Evolutionary conservation across 495 filamentous ascomycete species (phyloP).

Genomic region (Bathelium albidoporum): DNA sequence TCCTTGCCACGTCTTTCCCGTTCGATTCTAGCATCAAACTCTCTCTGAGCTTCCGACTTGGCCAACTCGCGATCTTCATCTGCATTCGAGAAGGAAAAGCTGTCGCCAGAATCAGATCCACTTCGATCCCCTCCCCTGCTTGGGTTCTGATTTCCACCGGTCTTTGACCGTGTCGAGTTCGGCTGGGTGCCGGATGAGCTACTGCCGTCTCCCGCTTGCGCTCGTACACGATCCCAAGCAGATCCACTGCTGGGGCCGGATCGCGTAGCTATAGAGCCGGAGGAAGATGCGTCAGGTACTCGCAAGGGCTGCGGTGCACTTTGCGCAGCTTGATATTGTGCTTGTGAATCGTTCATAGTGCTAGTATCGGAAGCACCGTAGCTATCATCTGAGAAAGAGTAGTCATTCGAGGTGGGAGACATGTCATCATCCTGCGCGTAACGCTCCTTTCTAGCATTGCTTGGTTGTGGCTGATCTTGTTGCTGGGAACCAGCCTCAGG

Average conservation of each 20-base stretch:
- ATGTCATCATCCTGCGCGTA: constrained; percentile 11
- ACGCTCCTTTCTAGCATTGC: not conserved
- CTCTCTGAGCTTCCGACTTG: constrained; percentile 41
- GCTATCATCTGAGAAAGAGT: not conserved
- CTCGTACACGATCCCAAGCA: constrained; percentile 8
- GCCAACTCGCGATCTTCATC: constrained; percentile 34
- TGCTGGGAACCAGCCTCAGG: not conserved
- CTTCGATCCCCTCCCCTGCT: not conserved
- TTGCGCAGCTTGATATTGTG: not conserved
- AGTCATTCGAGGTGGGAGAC: constrained; percentile 16
- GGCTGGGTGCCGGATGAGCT: not conserved
- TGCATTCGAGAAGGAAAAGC: constrained; percentile 33
- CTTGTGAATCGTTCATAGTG: not conserved
- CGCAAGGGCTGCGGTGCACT: not conserved
- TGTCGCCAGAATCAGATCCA: constrained; percentile 21
- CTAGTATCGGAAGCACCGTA: not conserved
- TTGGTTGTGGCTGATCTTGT: not conserved
- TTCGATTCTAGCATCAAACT: constrained; percentile 44
- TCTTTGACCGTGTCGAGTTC: not conserved
- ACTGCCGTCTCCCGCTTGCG: not conserved
- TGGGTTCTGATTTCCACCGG: not conserved
- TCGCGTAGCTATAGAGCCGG: not conserved
- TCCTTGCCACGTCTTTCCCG: constrained; percentile 28
- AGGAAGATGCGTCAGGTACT: not conserved
- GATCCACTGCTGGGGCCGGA: not conserved